Evolutionary conservation across 2,329 filamentous ascomycete genomes (phyloP).

Genomic region (Drechslerella coelobrocha): DNA sequence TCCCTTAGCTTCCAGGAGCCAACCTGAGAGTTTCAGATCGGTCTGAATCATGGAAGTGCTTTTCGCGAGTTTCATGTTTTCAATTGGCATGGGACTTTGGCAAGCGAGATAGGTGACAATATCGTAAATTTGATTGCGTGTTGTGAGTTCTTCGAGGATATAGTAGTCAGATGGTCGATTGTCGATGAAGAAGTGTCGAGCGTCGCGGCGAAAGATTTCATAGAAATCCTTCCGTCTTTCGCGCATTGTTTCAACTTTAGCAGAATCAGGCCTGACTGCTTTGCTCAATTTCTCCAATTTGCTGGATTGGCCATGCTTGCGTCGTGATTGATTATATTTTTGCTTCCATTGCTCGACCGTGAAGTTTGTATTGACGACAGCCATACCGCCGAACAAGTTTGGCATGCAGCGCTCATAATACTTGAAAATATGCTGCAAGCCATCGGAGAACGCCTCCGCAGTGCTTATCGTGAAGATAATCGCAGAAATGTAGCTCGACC

Average conservation of each 20-base stretch:
- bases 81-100: constrained; percentile 27
- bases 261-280: constrained; percentile 9
- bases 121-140: constrained; percentile 27
- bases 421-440: constrained; percentile 17
- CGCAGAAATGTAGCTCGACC: constrained; percentile 8
- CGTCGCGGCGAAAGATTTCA: constrained; percentile 13
- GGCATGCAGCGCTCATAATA: constrained; percentile 36
- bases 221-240: constrained; percentile 13
- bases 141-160: constrained; percentile 16
- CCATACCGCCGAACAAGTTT: constrained; percentile 22
- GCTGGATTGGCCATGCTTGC: not conserved
- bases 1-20: constrained; percentile 13
- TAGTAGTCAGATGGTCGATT: not conserved
- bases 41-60: constrained; percentile 20
- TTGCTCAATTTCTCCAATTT: constrained; percentile 7
- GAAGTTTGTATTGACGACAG: constrained; percentile 32
- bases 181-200: constrained; percentile 33
- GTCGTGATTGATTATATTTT: constrained; percentile 1
- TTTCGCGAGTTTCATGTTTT: constrained; percentile 27
- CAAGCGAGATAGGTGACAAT: constrained; percentile 25
- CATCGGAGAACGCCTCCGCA: constrained; percentile 2
- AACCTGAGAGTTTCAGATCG: constrained; percentile 5
- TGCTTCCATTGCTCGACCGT: constrained; percentile 17
- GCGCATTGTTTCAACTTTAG: constrained; percentile 19
- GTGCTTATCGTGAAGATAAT: constrained; percentile 17